These are phyloP conservation scores for Astrephomene gubernaculifera DNA, from an alignment of 139 green algal genomes.

Conservation along the genomic window DNA sequence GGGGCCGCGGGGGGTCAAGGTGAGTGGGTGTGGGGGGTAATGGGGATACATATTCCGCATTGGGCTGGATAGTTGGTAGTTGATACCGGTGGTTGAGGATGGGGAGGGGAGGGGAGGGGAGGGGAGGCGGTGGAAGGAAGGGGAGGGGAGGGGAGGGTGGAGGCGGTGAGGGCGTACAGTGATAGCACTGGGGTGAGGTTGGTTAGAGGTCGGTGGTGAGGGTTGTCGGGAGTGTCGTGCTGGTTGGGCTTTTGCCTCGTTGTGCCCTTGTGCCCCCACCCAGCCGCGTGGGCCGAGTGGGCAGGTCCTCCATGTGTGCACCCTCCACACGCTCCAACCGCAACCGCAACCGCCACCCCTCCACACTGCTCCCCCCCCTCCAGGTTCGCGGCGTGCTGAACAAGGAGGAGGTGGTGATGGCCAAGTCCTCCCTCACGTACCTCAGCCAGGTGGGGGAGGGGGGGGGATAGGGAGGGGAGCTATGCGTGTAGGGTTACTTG, in stretches of 20 bases:
- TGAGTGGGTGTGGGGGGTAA: neutral
- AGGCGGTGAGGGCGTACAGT: neutral
- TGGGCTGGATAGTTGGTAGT: neutral
- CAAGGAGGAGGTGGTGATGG: constrained; percentile 77
- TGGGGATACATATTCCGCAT: neutral
- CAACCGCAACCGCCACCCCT: neutral
- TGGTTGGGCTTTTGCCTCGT: too few species aligned
- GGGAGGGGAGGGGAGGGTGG: neutral
- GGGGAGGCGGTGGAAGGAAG: neutral
- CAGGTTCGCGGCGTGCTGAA: constrained; percentile 85
- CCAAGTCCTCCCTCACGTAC: constrained; percentile 44
- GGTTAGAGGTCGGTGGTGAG: too few species aligned
- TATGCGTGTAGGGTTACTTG: neutral
- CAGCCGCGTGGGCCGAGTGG: too few species aligned
- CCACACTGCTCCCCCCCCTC: neutral
- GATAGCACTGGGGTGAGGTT: neutral
- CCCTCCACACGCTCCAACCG: too few species aligned
- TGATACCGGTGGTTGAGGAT: neutral
- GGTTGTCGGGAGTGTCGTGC: too few species aligned
- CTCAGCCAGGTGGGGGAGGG: constrained; percentile 19
- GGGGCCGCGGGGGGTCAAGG: constrained; percentile 81
- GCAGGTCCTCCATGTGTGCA: too few species aligned
- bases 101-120: neutral
- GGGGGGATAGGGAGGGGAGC: neutral
- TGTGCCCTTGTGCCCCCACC: too few species aligned